These are phyloP conservation scores for Penicillium roqueforti DNA, from an alignment of 495 filamentous ascomycete genomes.

Conservation along the genomic window DNA sequence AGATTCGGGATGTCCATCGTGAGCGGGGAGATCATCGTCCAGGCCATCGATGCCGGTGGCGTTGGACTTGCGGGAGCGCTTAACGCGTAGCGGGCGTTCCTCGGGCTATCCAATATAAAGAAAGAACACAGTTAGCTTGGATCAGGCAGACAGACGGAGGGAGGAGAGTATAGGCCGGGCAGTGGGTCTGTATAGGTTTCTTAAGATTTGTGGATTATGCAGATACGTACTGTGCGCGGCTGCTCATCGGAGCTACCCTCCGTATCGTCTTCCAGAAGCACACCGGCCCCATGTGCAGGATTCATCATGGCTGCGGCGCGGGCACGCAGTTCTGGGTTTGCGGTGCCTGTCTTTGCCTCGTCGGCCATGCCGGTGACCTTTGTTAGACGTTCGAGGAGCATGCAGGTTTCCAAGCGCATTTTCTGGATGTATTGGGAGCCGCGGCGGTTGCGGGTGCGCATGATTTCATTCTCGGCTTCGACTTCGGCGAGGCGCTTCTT, in stretches of 20 bases:
- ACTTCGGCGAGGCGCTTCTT: conserved; percentile 87
- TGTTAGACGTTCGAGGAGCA: conserved; percentile 81
- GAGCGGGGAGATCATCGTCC: conserved; percentile 19
- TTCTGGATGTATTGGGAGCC: conserved; percentile 80
- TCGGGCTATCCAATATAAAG: conserved; percentile 57
- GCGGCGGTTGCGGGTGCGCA: conserved; percentile 72
- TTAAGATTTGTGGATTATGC: background rate
- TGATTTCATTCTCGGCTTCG: conserved; percentile 79
- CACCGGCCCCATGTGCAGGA: conserved; percentile 21
- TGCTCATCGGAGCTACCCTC: conserved; percentile 49
- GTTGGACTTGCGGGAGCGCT: conserved; percentile 63
- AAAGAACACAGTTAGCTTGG: conserved; percentile 8
- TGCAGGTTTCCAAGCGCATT: conserved; percentile 84
- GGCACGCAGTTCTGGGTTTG: conserved; percentile 36
- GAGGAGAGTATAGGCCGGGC: background rate
- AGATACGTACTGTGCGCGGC: conserved; percentile 40
- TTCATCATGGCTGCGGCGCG: conserved; percentile 36
- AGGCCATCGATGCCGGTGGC: conserved; percentile 23
- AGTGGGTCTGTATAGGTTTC: background rate
- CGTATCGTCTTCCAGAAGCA: conserved; percentile 42
- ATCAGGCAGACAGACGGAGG: background rate
- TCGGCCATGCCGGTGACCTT: conserved; percentile 75
- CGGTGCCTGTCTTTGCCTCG: conserved; percentile 34
- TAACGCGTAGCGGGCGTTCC: conserved; percentile 84
- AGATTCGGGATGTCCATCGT: conserved; percentile 13